These are phyloP conservation scores for Podospora australis DNA, from an alignment of 495 filamentous ascomycete genomes.

Conservation along the genomic window DNA sequence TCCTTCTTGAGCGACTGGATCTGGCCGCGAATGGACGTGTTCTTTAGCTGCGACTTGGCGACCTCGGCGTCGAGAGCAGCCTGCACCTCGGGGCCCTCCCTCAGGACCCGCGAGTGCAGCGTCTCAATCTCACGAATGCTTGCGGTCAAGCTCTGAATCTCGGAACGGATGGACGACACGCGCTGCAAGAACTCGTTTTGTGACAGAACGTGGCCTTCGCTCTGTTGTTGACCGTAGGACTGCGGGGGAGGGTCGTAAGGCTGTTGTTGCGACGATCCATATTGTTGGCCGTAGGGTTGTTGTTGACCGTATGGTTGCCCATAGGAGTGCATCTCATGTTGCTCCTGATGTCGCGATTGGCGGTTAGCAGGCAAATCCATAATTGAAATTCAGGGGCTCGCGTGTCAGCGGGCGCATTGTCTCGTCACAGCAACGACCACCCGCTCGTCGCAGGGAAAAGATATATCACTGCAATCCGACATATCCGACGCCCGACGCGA, in stretches of 20 bases:
- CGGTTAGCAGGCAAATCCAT: too few relatives aligned
- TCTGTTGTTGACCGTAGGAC: conserved; percentile 21
- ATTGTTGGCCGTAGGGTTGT: conserved; percentile 5
- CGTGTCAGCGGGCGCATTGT: neutral
- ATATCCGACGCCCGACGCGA: neutral
- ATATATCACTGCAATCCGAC: neutral
- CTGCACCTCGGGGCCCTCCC: conserved; percentile 42
- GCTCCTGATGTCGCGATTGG: conserved; percentile 21
- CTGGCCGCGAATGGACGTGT: conserved; percentile 58
- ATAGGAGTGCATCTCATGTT: conserved; percentile 36
- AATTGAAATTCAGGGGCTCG: neutral
- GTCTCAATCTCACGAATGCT: conserved; percentile 52
- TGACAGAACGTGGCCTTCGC: conserved; percentile 32
- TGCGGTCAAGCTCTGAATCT: conserved; percentile 49
- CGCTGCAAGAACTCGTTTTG: conserved; percentile 55
- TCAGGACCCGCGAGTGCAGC: conserved; percentile 55
- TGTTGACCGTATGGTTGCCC: conserved; percentile 16
- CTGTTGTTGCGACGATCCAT: conserved; percentile 5
- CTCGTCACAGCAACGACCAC: neutral
- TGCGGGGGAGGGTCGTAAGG: conserved; percentile 10
- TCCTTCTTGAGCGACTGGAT: conserved; percentile 63
- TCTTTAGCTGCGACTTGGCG: conserved; percentile 58
- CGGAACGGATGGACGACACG: conserved; percentile 49
- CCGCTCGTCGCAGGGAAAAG: neutral
- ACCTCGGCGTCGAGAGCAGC: conserved; percentile 53